These are phyloP conservation scores for Halophytophthora batemanensis DNA, from an alignment of 352 stramenopile species.

Conservation along the genomic window DNA sequence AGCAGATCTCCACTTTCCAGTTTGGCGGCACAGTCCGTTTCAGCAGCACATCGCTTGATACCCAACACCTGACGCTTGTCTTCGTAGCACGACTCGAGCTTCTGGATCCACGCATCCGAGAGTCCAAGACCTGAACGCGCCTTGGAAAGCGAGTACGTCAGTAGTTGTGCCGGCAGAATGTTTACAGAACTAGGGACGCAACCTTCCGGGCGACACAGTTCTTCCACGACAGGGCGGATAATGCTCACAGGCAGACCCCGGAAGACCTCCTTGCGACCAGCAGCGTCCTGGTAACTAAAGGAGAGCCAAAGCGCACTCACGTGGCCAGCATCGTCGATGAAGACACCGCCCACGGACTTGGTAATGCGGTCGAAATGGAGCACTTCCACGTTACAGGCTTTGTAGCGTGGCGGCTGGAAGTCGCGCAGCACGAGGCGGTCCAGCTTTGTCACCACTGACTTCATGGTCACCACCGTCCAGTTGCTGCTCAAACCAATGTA, in stretches of 20 bases:
- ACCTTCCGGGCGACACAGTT: conserved; percentile 35
- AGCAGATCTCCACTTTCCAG: conserved; percentile 83
- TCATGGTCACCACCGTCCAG: conserved; percentile 86
- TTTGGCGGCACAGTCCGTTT: conserved; percentile 57
- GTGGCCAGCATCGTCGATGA: conserved; percentile 67
- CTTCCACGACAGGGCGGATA: conserved; percentile 60
- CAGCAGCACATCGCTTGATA: conserved; percentile 76
- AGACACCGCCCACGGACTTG: conserved; percentile 81
- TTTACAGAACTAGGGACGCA: conserved; percentile 51
- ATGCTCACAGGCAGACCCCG: conserved; percentile 67
- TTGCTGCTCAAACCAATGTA: conserved; percentile 86
- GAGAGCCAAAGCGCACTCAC: conserved; percentile 84
- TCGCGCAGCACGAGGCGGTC: conserved; percentile 78
- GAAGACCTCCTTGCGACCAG: conserved; percentile 82
- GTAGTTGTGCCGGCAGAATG: conserved; percentile 67
- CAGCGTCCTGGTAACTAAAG: conserved; percentile 83
- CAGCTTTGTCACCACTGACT: conserved; percentile 82
- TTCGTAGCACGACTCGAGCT: conserved; percentile 70
- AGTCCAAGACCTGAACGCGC: conserved; percentile 81
- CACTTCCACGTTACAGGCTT: conserved; percentile 82
- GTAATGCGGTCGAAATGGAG: conserved; percentile 89
- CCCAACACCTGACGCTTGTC: conserved; percentile 87
- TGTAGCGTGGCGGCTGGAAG: conserved; percentile 84
- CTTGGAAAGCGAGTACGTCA: conserved; percentile 87
- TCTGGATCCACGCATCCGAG: conserved; percentile 81